A percentile compares a stretch with the other conserved stretches of the same genome.
phyloP scores from a whole-genome alignment of 2,329 filamentous ascomycete genomes.

The Graphilbum fragrans region DNA sequence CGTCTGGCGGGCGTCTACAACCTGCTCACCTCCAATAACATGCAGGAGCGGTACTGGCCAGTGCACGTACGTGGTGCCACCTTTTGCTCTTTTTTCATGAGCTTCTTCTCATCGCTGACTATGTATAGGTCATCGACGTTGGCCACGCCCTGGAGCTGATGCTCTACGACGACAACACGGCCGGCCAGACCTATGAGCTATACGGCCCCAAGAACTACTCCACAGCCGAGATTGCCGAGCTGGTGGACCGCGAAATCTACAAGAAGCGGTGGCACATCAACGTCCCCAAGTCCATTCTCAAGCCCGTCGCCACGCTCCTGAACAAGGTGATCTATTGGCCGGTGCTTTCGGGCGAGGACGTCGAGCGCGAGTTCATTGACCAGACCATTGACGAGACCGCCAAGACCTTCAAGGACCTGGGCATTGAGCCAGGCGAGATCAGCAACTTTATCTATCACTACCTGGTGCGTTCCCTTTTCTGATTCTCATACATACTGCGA shows the following conservation, averaged over 20 bases:
- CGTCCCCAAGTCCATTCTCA: constrained; percentile 67
- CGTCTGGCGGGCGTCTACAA: constrained; percentile 72
- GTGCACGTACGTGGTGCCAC: constrained; percentile 44
- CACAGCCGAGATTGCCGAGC: constrained; percentile 69
- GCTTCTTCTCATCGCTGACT: background rate
- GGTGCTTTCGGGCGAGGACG: constrained; percentile 66
- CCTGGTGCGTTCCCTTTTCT: constrained; percentile 47
- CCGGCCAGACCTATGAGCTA: constrained; percentile 83
- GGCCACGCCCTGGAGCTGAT: constrained; percentile 81
- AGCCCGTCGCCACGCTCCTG: constrained; percentile 60
- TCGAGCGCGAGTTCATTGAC: constrained; percentile 88
- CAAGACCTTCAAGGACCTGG: constrained; percentile 92
- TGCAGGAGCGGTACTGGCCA: constrained; percentile 82
- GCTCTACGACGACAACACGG: constrained; percentile 81
- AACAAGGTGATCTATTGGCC: constrained; percentile 89
- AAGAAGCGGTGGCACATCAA: constrained; percentile 87
- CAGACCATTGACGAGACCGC: constrained; percentile 81
- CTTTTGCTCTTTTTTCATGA: background rate
- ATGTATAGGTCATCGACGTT: constrained; percentile 61
- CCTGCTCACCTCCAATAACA: constrained; percentile 80
- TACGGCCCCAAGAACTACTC: constrained; percentile 91
- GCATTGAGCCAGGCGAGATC: constrained; percentile 79
- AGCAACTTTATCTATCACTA: constrained; percentile 86
- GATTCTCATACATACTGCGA: background rate
- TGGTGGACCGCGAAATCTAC: constrained; percentile 87